Conservation (phyloP, 148 eudicot genomes). For the Vaccinium vitisidaea region DNA sequence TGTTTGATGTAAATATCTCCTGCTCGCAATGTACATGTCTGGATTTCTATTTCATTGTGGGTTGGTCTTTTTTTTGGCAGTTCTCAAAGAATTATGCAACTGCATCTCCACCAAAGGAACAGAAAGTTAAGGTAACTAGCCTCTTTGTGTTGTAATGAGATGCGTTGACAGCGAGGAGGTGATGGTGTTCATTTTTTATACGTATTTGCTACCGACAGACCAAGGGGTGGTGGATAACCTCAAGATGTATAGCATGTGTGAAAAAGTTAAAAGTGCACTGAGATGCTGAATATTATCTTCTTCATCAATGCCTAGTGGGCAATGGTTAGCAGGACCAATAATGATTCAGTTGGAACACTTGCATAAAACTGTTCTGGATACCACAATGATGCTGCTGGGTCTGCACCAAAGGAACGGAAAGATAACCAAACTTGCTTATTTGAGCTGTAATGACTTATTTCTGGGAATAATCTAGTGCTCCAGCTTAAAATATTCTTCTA, state of each 20-base stretch:
- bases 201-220: neutral
- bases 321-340: too few relatives aligned
- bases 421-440: neutral
- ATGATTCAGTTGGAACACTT: too few relatives aligned
- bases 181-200: neutral
- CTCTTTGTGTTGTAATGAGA: neutral
- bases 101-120: slow-evolving; percentile 20
- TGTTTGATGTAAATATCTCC: neutral
- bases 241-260: neutral
- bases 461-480: neutral
- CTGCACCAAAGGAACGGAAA: neutral
- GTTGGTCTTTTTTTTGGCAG: neutral
- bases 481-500: neutral
- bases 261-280: neutral
- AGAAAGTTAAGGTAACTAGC: slow-evolving; percentile 21
- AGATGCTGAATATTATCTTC: neutral
- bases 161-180: neutral
- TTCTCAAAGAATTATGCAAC: slow-evolving; percentile 20
- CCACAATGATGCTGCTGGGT: neutral
- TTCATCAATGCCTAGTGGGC: neutral
- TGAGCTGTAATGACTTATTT: neutral
- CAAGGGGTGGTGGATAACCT: neutral
- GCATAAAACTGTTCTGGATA: neutral
- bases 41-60: neutral
- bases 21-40: neutral